These are phyloP conservation scores for Trametes punicea DNA, from an alignment of 768 basidiomycete species.

Conservation along the genomic window DNA sequence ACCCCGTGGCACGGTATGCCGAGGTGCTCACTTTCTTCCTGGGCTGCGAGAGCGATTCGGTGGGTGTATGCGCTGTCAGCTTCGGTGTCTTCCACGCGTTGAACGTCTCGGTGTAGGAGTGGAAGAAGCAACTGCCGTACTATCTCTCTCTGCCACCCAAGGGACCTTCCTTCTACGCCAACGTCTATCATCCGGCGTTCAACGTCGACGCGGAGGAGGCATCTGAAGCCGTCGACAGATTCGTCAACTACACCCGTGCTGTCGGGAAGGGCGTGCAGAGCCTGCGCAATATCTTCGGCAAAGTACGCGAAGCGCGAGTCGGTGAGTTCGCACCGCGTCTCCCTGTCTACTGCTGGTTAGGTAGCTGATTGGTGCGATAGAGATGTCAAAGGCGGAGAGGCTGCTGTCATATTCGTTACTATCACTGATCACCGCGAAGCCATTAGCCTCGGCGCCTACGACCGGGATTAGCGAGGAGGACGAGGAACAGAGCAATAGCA, in stretches of 20 bases:
- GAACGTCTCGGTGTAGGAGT: conserved; percentile 48
- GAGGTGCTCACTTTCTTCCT: conserved; percentile 81
- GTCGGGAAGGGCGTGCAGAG: conserved; percentile 68
- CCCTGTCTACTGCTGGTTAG: not conserved
- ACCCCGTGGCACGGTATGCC: conserved; percentile 74
- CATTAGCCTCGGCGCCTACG: conserved; percentile 47
- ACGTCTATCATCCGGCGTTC: conserved; percentile 81
- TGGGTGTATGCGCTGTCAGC: conserved; percentile 37
- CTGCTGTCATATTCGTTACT: conserved; percentile 69
- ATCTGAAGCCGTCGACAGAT: conserved; percentile 51
- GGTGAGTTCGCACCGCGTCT: conserved; percentile 40
- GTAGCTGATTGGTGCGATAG: conserved; percentile 34
- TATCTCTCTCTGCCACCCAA: conserved; percentile 60
- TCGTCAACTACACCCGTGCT: conserved; percentile 62
- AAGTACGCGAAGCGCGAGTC: conserved; percentile 61
- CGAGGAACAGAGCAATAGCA: conserved; percentile 44
- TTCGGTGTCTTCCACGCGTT: conserved; percentile 3
- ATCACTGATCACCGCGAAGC: conserved; percentile 71
- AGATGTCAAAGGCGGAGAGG: conserved; percentile 76
- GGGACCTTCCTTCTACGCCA: conserved; percentile 75
- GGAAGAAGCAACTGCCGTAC: conserved; percentile 59
- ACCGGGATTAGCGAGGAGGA: conserved; percentile 34
- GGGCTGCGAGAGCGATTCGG: conserved; percentile 69
- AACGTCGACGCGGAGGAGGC: conserved; percentile 79
- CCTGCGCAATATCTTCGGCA: conserved; percentile 58